Percentiles rank a stretch among this genome's conserved stretches.
Evolutionary conservation across 768 basidiomycete genomes (phyloP).

Genomic region (Pisolithus orientalis): DNA sequence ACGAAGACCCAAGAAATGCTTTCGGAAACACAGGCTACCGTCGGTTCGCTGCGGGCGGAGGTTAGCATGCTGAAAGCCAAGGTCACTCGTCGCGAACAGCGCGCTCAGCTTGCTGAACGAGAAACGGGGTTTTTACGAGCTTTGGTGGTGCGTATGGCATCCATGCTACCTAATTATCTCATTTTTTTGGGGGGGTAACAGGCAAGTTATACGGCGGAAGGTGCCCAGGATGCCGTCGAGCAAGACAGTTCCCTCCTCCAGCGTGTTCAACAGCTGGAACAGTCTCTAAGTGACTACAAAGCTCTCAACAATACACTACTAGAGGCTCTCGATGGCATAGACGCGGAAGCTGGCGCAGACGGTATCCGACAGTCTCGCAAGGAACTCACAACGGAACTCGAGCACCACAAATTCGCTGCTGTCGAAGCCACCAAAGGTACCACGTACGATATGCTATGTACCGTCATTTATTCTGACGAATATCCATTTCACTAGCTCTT

Average conservation of each 20-base stretch:
- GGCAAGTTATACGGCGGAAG: conserved; percentile 61
- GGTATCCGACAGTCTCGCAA: conserved; percentile 24
- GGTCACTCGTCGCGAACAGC: conserved; percentile 32
- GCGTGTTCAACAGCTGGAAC: conserved; percentile 50
- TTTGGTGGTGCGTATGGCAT: conserved; percentile 47
- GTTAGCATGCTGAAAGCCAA: conserved; percentile 35
- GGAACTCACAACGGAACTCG: conserved; percentile 36
- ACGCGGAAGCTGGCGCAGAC: conserved; percentile 24
- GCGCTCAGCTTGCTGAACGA: conserved; percentile 41
- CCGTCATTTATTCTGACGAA: not conserved
- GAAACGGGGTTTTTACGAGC: conserved; percentile 66
- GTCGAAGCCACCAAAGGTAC: conserved; percentile 39
- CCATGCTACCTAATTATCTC: not conserved
- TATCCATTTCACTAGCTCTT: conserved; percentile 32
- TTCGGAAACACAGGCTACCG: conserved; percentile 29
- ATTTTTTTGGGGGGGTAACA: conserved; percentile 19
- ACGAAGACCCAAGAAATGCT: conserved; percentile 32
- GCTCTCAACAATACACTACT: conserved; percentile 38
- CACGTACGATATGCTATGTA: not conserved
- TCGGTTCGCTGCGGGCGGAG: conserved; percentile 31
- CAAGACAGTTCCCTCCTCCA: conserved; percentile 30
- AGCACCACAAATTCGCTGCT: conserved; percentile 31
- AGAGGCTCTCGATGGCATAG: conserved; percentile 41
- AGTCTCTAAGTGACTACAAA: conserved; percentile 51
- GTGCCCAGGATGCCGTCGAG: conserved; percentile 25